Base-by-base conservation (phyloP, 371 early-diverging fungal species). In the Fennellomyces sp. region DNA sequence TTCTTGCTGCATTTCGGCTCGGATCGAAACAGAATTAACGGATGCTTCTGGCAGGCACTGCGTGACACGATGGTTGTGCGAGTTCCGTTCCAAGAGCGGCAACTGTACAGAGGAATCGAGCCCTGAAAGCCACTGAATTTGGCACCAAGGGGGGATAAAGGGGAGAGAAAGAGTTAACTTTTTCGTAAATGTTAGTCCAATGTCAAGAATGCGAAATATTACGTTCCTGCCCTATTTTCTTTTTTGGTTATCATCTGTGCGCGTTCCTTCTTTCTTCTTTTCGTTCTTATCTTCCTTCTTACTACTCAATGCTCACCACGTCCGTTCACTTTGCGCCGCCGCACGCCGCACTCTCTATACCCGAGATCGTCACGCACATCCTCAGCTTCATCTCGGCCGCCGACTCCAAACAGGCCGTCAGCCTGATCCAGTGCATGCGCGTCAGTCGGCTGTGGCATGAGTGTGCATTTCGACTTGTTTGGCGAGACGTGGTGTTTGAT, bases 371-470 rank as follows among this genome's bases (percentile, higher is more conserved):
- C 13, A 65, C 61, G 11, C 69, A 72, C 31, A 73, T 78, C 6
- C 39, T 78, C 13, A 27, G 19, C 5, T 27, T 50, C 26, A 13
- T 27, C 17, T 3, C 25, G 23, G 28, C 17, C 2, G n/a, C 36
- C 7, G 52, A 52, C 29, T 31, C 27, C 42, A 52, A 38, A 5
- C 26, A 23, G 13, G 19, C 41, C 31, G 19, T 13, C 6, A 23
- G 26, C 25, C 5, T 61, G 48, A 6, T 28, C n/a, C 36, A 36
- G 12, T 61, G 61, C 38, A 26, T 61, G 6, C 30, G 30, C 1
- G 61, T 61, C 2, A 77, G 70, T 52, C 73, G 58, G 27, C 49
- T 72, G 25, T 80, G 80, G 77, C 67, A 80, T 50, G 72, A 72
- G 56, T 69, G 73, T 60, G 68, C 72, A 3, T 61, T 57, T 35